Percentiles rank a stretch among this genome's conserved stretches.
Conservation (phyloP, 1,284 basidiomycete species). For the Chalciporus piperatoides region DNA sequence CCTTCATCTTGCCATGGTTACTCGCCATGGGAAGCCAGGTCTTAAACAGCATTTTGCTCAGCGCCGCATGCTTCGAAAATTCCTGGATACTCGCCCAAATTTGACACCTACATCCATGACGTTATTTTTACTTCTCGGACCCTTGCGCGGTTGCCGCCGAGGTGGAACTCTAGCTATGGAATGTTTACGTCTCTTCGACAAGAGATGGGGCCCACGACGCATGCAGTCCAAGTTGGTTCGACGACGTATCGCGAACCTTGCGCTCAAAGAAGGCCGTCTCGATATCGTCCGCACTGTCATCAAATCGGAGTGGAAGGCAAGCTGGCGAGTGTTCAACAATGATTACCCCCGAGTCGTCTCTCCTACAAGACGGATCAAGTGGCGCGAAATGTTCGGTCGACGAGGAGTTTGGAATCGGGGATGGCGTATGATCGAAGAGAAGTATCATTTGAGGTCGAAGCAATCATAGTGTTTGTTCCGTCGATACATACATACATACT, state of each 20-base stretch:
- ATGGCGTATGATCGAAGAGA: constrained; percentile 28
- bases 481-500: background rate
- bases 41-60: constrained; percentile 34
- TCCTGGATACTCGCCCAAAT: constrained; percentile 45
- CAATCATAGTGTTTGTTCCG: background rate
- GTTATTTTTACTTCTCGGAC: constrained; percentile 53
- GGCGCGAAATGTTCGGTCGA: constrained; percentile 24
- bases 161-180: constrained; percentile 52
- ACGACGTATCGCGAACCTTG: constrained; percentile 52
- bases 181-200: constrained; percentile 43
- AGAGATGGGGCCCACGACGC: constrained; percentile 48
- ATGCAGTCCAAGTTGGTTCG: constrained; percentile 56
- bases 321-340: constrained; percentile 7
- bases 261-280: constrained; percentile 56
- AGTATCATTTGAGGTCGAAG: constrained; percentile 15
- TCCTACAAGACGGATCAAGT: constrained; percentile 18
- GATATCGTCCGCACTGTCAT: constrained; percentile 45
- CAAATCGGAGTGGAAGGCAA: constrained; percentile 16
- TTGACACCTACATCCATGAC: constrained; percentile 61
- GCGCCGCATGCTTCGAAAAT: constrained; percentile 38
- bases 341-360: constrained; percentile 10
- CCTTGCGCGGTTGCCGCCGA: constrained; percentile 42
- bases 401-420: constrained; percentile 29
- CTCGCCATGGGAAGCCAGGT: constrained; percentile 34
- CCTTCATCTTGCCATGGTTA: constrained; percentile 40